Percentiles rank a stretch among this genome's conserved stretches.
Evolutionary conservation across 495 filamentous ascomycete species (phyloP).

Genomic region (Aspergillus ellipticus): DNA sequence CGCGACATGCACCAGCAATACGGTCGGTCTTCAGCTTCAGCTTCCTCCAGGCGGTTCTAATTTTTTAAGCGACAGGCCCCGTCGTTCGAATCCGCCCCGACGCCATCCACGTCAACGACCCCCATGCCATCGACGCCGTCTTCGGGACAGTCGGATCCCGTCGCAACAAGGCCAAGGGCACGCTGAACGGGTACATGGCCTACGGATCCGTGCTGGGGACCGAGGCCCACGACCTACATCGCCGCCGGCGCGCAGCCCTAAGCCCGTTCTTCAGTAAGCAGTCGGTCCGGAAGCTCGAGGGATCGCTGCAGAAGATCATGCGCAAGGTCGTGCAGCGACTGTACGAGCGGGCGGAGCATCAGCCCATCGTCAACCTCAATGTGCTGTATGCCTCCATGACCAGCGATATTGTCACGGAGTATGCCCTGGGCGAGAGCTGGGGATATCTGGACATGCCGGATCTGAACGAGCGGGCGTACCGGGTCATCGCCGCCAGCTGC

Average conservation of each 20-base stretch:
- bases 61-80: neutral
- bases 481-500: neutral
- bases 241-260: neutral
- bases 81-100: neutral
- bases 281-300: neutral
- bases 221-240: neutral
- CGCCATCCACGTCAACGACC: neutral
- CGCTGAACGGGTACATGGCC: neutral
- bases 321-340: neutral
- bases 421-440: neutral
- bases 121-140: neutral
- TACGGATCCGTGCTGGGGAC: neutral
- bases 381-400: neutral
- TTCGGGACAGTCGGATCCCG: neutral
- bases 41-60: neutral
- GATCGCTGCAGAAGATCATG: neutral
- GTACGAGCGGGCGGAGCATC: neutral
- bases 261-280: neutral
- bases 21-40: neutral
- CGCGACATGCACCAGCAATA: neutral
- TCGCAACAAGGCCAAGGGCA: neutral
- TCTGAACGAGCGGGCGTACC: neutral
- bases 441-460: neutral
- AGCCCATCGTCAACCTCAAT: neutral
- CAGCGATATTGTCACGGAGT: neutral